A percentile compares a stretch with the other conserved stretches of the same genome.
Evolutionary conservation across 1,284 basidiomycete species (phyloP).

Genomic region (Tranzscheliella williamsii): DNA sequence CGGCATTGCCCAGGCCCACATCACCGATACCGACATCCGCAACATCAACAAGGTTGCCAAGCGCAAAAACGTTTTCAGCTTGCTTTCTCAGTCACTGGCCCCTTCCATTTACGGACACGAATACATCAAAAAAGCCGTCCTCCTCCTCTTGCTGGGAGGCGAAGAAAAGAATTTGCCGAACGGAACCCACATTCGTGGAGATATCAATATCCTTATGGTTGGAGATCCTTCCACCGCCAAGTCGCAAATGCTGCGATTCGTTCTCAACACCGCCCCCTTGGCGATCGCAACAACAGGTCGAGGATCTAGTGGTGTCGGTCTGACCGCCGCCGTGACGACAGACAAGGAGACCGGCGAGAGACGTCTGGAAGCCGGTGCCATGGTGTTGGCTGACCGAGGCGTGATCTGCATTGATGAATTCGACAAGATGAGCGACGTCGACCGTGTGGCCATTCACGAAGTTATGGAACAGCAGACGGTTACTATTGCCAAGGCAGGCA

Average conservation of each 20-base stretch:
- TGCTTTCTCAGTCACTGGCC: conserved; percentile 91
- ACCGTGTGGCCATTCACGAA: conserved; percentile 99
- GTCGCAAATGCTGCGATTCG: conserved; percentile 93
- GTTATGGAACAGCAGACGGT: conserved; percentile 99
- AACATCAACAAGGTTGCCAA: conserved; percentile 93
- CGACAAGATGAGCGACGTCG: conserved; percentile 99
- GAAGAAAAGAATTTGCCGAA: conserved; percentile 97
- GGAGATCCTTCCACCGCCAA: conserved; percentile 98
- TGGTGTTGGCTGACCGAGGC: conserved; percentile 99
- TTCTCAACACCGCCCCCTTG: conserved; percentile 91
- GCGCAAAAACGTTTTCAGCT: conserved; percentile 76
- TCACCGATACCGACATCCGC: conserved; percentile 93
- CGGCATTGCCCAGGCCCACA: conserved; percentile 87
- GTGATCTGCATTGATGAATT: conserved; percentile 99
- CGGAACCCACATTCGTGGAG: conserved; percentile 97
- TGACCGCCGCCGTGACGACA: conserved; percentile 98
- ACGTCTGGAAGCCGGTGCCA: conserved; percentile 93
- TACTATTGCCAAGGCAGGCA: conserved; percentile 98
- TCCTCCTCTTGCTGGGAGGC: conserved; percentile 89
- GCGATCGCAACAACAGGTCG: conserved; percentile 98
- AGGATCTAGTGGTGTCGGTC: conserved; percentile 95
- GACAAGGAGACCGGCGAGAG: conserved; percentile 95
- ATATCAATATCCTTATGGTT: conserved; percentile 99
- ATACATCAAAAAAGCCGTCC: conserved; percentile 90
- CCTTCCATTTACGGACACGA: conserved; percentile 97